Base-by-base conservation (phyloP, 208 protist genomes). In the Crithidia sp. region DNA sequence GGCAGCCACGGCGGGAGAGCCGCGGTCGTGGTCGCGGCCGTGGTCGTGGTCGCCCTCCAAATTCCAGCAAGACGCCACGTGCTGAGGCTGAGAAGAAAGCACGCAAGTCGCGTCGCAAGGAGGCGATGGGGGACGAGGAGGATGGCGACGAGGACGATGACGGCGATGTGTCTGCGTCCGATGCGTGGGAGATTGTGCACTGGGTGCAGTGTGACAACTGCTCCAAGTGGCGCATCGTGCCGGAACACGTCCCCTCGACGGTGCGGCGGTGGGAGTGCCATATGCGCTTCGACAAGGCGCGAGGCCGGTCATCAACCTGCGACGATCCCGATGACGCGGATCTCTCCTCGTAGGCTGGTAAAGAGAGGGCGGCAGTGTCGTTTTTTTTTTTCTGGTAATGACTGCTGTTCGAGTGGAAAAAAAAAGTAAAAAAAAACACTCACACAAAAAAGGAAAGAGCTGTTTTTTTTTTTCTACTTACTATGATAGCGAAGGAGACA, bases 151-250 rank as follows among this genome's bases (percentile, higher is more conserved):
- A 47, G 13, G 52, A 45, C 3, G 61, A 40, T 17, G 64, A 69
- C 40, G 45, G 19, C 1, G 52, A 54, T 28, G 28, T 28, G 28
- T 28, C 28, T 28, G 28, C 28, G 28, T 28, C 28, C 28, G 28
- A 28, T 19, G 52, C 47, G 55, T 65, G 55, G 64, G 82, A 94
- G 50, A 79, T 88, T 45, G 86, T 94, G 63, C 77, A 92, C 74
- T 96, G 91, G 89, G 84, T 96, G 52, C 86, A 92, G 72, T 96
- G 91, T 57, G 91, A 96, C 68, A 17, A 65, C 17, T 96, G 91
- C 72, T 58, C 78, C 39, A 96, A 94, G 77, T 96, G 91, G 91
- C 87, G 91, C 61, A 83, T 96, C 61, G 76, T 94, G 10, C 83
- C 85, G n/a, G 13, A 88, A 57, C 82, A 77, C 7, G 63, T 93